phyloP scores from a whole-genome alignment of 2,329 filamentous ascomycete genomes.

The Periconia sp. region DNA sequence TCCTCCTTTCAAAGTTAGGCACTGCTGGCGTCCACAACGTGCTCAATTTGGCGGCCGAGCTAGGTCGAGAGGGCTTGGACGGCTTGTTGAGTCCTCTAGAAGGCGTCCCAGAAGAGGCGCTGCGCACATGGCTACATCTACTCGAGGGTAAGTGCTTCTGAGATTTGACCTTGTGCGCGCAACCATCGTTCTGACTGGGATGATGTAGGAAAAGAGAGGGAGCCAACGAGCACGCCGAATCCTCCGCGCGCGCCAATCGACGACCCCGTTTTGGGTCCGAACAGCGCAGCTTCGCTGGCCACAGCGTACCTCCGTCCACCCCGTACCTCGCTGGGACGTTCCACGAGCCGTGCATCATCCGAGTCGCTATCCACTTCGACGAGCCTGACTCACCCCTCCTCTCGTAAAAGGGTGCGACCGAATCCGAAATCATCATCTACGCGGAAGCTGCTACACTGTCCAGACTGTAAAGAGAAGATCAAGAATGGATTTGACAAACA shows the following conservation, averaged over 20 bases:
- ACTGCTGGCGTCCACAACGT: not conserved
- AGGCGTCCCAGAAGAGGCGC: not conserved
- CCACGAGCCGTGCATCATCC: conserved; percentile 2
- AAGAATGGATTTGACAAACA: conserved; percentile 12
- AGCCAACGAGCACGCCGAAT: not conserved
- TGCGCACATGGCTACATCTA: not conserved
- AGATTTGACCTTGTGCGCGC: no score
- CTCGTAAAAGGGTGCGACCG: not conserved
- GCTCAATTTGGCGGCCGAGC: not conserved
- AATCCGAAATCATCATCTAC: not conserved
- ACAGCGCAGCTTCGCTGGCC: conserved; percentile 4
- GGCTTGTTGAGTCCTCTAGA: conserved; percentile 1
- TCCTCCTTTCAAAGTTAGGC: conserved; percentile 3
- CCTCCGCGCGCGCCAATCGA: conserved; percentile 2
- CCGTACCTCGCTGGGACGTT: not conserved
- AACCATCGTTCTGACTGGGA: no score
- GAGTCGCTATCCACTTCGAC: conserved; percentile 4
- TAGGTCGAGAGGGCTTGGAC: conserved; percentile 1
- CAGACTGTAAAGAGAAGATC: not conserved
- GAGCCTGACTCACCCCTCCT: conserved; percentile 6
- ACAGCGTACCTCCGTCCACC: conserved; percentile 1
- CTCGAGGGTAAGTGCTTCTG: conserved; percentile 5
- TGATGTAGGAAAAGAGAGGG: no score
- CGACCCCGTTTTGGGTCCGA: no score
- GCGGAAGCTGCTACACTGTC: conserved; percentile 6